A percentile compares a stretch with the other conserved stretches of the same genome.
Evolutionary conservation across 345 rosid species (phyloP).

Genomic region (Dovyalis caffra): DNA sequence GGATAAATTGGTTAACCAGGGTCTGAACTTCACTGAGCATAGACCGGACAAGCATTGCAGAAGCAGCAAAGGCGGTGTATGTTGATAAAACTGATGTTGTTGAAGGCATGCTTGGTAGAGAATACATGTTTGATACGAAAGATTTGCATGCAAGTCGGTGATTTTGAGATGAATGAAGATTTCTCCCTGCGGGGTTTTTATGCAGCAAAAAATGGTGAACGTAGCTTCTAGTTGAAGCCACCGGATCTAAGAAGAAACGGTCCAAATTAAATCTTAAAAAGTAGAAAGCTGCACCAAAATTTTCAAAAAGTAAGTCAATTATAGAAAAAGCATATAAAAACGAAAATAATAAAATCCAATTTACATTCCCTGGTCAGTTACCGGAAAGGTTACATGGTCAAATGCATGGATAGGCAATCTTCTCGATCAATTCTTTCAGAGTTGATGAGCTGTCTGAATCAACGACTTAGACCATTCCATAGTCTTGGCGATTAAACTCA

Average conservation of each 20-base stretch:
- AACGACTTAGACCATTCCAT: neutral
- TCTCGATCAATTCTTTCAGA: neutral
- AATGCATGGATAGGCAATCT: neutral
- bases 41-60: slow-evolving; percentile 17
- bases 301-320: too few species aligned
- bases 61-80: slow-evolving; percentile 19
- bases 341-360: too few species aligned
- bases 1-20: slow-evolving; percentile 14
- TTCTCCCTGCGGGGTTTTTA: neutral
- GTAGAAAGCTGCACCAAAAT: too few species aligned
- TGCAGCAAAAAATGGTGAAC: neutral
- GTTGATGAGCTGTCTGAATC: neutral
- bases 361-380: too few species aligned
- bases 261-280: too few species aligned
- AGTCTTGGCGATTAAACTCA: neutral
- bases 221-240: neutral
- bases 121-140: slow-evolving; percentile 13
- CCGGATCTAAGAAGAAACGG: neutral
- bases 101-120: slow-evolving; percentile 19
- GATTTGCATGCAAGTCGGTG: neutral
- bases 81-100: slow-evolving; percentile 24
- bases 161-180: neutral
- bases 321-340: too few species aligned
- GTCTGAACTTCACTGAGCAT: slow-evolving; percentile 12
- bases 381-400: too few species aligned